These are phyloP conservation scores for Candida odintsovae DNA, from an alignment of 805 yeast genomes.

Conservation along the genomic window DNA sequence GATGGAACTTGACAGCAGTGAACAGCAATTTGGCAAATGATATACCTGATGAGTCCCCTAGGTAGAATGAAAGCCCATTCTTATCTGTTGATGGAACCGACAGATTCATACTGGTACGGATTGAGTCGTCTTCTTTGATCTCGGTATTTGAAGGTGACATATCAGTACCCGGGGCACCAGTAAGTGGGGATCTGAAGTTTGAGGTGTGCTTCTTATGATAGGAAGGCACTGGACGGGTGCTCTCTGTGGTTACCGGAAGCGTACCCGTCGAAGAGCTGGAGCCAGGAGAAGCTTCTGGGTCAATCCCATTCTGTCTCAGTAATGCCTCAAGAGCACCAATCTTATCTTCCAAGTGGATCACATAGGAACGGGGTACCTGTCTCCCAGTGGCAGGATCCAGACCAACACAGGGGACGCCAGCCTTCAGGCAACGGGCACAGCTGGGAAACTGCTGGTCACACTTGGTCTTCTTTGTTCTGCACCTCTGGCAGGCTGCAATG, in stretches of 20 bases:
- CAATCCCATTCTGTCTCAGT: conserved; percentile 39
- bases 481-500: conserved; percentile 81
- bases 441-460: conserved; percentile 56
- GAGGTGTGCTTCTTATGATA: not conserved
- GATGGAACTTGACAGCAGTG: conserved; percentile 65
- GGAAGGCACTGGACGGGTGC: not conserved
- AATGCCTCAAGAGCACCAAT: conserved; percentile 50
- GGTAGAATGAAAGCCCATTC: conserved; percentile 25
- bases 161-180: not conserved
- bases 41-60: conserved; percentile 53
- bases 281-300: conserved; percentile 19
- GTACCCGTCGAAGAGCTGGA: not conserved
- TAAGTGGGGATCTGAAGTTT: not conserved
- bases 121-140: conserved; percentile 15
- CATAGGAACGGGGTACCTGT: conserved; percentile 76
- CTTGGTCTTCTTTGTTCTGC: conserved; percentile 62
- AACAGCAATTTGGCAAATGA: conserved; percentile 73
- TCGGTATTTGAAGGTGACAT: conserved; percentile 8
- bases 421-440: conserved; percentile 50
- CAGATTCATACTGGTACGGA: conserved; percentile 18
- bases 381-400: conserved; percentile 86
- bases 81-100: conserved; percentile 13
- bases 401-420: conserved; percentile 72
- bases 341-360: conserved; percentile 64
- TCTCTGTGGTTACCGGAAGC: not conserved